A percentile compares a stretch with the other conserved stretches of the same genome.
Evolutionary conservation across 176 grass and related monocot genomes (phyloP).

Genomic region (Themeda triandra): DNA sequence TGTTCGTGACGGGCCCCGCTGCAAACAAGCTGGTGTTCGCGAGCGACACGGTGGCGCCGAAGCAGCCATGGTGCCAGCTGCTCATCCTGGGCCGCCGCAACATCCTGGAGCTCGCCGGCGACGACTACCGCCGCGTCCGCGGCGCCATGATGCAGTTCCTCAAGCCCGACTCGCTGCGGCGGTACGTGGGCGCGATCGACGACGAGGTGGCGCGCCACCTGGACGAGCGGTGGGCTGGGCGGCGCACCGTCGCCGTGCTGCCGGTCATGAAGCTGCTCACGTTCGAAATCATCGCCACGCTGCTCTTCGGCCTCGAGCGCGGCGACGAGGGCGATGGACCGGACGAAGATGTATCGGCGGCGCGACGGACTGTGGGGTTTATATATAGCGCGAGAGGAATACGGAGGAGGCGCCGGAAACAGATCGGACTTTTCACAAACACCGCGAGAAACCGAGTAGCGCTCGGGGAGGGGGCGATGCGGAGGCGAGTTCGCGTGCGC

Average conservation of each 20-base stretch:
- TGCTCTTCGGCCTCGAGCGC: constrained; percentile 38
- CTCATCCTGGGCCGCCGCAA: constrained; percentile 35
- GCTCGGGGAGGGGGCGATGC: no score
- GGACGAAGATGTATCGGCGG: no score
- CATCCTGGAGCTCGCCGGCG: constrained; percentile 43
- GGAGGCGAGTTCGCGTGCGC: no score
- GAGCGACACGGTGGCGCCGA: constrained; percentile 1
- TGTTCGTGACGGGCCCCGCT: constrained; percentile 26
- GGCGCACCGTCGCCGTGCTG: constrained; percentile 25
- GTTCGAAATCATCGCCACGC: constrained; percentile 48
- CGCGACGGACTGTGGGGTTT: no score
- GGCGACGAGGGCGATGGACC: no score
- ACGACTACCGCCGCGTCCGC: constrained; percentile 40
- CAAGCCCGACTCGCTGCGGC: constrained; percentile 40
- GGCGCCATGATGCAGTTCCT: constrained; percentile 47
- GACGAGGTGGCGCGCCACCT: constrained; percentile 46
- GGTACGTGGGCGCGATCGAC: constrained; percentile 45
- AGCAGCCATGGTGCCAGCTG: constrained; percentile 30
- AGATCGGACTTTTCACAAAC: no score
- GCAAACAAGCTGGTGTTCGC: constrained; percentile 50
- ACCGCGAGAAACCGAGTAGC: no score
- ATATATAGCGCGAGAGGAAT: no score
- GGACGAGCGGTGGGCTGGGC: constrained; percentile 11
- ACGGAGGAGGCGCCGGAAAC: no score
- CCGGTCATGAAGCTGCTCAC: constrained; percentile 52